Evolutionary conservation across 306 rosid genomes (phyloP).

Genomic region (Amphicarpaea edgeworthii): DNA sequence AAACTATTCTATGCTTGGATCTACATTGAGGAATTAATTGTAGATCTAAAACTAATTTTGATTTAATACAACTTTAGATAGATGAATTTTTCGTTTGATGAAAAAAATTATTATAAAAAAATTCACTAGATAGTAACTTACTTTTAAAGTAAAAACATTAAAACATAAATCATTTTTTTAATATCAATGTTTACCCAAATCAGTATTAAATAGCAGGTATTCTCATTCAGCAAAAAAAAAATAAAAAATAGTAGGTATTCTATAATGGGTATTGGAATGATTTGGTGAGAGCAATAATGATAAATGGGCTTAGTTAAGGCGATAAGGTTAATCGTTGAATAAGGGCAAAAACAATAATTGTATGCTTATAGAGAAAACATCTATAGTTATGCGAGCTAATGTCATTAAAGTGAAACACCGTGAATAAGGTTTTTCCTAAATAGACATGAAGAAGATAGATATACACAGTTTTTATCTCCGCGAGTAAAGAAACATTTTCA

Average conservation of each 20-base stretch:
- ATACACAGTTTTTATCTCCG: background rate
- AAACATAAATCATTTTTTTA: background rate
- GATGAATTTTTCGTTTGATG: background rate
- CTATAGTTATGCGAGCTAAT: slow-evolving; percentile 36
- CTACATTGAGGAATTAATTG: background rate
- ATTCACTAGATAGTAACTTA: background rate
- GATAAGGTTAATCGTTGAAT: slow-evolving; percentile 41
- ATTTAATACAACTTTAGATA: background rate
- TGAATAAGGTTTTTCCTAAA: background rate
- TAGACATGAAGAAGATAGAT: background rate
- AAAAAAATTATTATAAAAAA: background rate
- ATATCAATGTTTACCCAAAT: background rate
- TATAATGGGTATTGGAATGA: slow-evolving; percentile 15
- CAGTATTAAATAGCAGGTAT: too few species aligned
- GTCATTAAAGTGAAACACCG: background rate
- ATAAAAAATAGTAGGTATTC: background rate
- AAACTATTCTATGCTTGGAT: too few species aligned
- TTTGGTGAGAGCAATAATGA: slow-evolving; percentile 31
- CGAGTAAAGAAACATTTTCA: background rate
- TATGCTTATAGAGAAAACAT: slow-evolving; percentile 34
- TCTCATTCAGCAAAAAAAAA: too few species aligned
- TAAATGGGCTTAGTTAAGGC: slow-evolving; percentile 36
- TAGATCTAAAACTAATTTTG: background rate
- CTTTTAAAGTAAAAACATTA: background rate
- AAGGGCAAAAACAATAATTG: slow-evolving; percentile 55